Conservation (phyloP, 1,139 yeast genomes). For the Kodamaea derodonti region DNA sequence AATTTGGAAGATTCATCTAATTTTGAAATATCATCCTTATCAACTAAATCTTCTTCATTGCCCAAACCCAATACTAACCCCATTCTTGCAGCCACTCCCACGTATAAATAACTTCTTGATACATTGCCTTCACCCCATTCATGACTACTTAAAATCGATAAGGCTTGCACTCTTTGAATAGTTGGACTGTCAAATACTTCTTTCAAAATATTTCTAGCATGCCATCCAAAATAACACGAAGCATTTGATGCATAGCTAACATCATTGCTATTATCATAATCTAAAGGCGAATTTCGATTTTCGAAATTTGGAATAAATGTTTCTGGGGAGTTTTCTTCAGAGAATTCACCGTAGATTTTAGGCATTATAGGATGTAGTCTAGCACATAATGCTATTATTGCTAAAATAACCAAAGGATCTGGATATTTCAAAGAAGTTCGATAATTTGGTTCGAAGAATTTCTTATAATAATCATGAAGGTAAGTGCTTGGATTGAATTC, state of each 20-base stretch:
- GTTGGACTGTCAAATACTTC: constrained; percentile 37
- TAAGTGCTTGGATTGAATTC: constrained; percentile 27
- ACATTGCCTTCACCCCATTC: constrained; percentile 42
- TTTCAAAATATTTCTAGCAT: constrained; percentile 26
- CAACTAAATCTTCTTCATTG: constrained; percentile 14
- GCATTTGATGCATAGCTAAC: constrained; percentile 20
- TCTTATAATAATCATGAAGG: constrained; percentile 17
- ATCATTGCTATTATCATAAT: constrained; percentile 3
- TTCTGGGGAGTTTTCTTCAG: constrained; percentile 23
- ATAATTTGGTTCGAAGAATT: constrained; percentile 13
- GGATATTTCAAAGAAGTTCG: constrained; percentile 18
- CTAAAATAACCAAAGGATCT: constrained; percentile 30
- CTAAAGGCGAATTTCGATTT: not conserved
- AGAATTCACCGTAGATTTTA: constrained; percentile 26
- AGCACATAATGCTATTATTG: constrained; percentile 33
- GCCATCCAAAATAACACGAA: constrained; percentile 38
- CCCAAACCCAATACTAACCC: constrained; percentile 34
- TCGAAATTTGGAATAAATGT: constrained; percentile 19
- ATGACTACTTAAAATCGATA: constrained; percentile 33
- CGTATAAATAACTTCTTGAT: constrained; percentile 33
- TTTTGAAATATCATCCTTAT: constrained; percentile 10
- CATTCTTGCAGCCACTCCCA: constrained; percentile 40
- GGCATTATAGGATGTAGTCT: constrained; percentile 30
- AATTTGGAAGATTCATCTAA: constrained; percentile 12
- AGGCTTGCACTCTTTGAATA: constrained; percentile 34